A percentile compares a stretch with the other conserved stretches of the same genome.
Conservation (phyloP, 139 green algal genomes). For the Chlorella vulgaris region DNA sequence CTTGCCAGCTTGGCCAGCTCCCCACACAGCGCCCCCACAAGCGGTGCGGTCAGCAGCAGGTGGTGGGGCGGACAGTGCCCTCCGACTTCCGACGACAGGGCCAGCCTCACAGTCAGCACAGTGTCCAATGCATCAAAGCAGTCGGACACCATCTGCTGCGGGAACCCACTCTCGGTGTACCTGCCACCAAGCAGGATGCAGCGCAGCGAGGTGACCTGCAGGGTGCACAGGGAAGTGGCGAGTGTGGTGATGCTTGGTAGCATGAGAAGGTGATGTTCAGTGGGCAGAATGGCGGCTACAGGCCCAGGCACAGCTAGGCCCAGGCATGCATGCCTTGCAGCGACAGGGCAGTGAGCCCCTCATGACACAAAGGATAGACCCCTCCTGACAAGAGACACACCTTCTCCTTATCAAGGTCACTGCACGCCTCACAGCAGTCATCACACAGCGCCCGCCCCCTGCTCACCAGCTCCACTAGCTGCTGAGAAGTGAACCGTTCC, state of each 20-base stretch:
- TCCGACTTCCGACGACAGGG: not conserved
- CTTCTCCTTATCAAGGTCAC: too few relatives aligned
- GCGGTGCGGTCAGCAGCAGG: conserved; percentile 4
- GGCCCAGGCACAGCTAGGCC: not conserved
- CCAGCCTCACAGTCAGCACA: not conserved
- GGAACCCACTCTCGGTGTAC: not conserved
- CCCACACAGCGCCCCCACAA: not conserved
- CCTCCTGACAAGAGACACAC: too few relatives aligned
- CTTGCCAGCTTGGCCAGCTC: not conserved
- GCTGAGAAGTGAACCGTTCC: not conserved
- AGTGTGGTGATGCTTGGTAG: too few relatives aligned
- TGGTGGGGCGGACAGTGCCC: not conserved
- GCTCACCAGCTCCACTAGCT: not conserved
- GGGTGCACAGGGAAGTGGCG: not conserved
- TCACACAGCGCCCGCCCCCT: not conserved
- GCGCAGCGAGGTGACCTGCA: not conserved
- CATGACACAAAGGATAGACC: too few relatives aligned
- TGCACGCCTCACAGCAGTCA: too few relatives aligned
- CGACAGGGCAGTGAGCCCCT: too few relatives aligned
- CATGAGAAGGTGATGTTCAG: not conserved
- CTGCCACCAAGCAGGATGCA: conserved; percentile 7
- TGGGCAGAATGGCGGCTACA: not conserved
- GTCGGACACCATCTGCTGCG: not conserved
- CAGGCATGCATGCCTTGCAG: too few relatives aligned
- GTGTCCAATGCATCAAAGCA: conserved; percentile 25